Conservation (phyloP, 768 basidiomycete genomes). For the Psilocybe subaeruginosa region DNA sequence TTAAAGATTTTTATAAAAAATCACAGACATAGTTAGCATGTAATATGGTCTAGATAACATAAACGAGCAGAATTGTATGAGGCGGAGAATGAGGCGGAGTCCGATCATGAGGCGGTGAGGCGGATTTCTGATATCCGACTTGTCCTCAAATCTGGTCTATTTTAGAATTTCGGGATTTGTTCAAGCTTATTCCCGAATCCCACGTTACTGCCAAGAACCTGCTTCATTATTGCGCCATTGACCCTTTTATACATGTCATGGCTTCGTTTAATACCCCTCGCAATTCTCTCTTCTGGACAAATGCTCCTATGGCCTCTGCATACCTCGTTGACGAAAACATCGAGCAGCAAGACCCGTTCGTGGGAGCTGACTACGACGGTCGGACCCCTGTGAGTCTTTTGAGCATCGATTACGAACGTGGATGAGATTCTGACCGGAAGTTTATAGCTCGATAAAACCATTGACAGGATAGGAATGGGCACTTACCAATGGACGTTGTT, state of each 20-base stretch:
- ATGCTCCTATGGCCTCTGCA: constrained; percentile 33
- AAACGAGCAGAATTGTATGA: too few species aligned
- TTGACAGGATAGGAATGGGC: constrained; percentile 92
- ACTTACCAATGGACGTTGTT: constrained; percentile 84
- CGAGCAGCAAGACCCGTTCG: constrained; percentile 37
- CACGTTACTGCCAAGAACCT: background rate
- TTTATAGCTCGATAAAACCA: constrained; percentile 72
- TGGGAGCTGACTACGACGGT: constrained; percentile 39
- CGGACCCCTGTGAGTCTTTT: constrained; percentile 47
- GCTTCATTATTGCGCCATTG: constrained; percentile 14
- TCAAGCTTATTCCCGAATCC: constrained; percentile 1
- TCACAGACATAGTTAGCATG: too few species aligned
- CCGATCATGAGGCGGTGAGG: too few species aligned
- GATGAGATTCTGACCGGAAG: background rate
- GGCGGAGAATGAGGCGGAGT: too few species aligned
- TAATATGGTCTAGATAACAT: too few species aligned
- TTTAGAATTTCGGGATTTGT: background rate
- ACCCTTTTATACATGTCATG: constrained; percentile 33
- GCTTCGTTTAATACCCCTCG: constrained; percentile 40
- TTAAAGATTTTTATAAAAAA: too few species aligned
- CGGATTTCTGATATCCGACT: too few species aligned
- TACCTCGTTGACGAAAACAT: constrained; percentile 41
- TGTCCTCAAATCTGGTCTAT: constrained; percentile 3
- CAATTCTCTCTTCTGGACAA: constrained; percentile 52
- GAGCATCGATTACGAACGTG: background rate